Conservation (phyloP, 2,329 filamentous ascomycete genomes). For the Plectosphaerella cucumerina region DNA sequence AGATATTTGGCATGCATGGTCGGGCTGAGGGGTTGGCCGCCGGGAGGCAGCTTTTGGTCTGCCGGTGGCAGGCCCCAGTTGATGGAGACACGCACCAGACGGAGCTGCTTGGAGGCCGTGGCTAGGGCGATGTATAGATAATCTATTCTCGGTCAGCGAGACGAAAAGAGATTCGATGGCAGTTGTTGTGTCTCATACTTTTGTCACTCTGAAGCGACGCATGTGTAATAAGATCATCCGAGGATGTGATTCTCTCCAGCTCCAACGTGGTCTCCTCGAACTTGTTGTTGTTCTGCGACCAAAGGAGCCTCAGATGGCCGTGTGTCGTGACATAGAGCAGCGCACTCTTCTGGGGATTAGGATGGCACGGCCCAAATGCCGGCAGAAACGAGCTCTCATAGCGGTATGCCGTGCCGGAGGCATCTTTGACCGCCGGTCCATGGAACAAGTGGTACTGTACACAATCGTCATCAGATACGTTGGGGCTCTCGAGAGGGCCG, state of each 20-base stretch:
- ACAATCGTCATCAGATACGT: no score
- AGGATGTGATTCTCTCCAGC: constrained; percentile 66
- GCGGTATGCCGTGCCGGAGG: constrained; percentile 52
- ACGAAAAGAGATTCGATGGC: background rate
- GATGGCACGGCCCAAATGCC: constrained; percentile 69
- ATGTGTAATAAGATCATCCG: constrained; percentile 75
- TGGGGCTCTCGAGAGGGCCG: no score
- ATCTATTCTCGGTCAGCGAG: constrained; percentile 6
- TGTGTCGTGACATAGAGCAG: constrained; percentile 73
- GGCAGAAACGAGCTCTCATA: constrained; percentile 65
- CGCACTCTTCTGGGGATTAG: constrained; percentile 65
- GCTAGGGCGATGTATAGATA: constrained; percentile 44
- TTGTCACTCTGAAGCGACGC: constrained; percentile 72
- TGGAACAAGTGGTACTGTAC: constrained; percentile 40
- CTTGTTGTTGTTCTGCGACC: constrained; percentile 67
- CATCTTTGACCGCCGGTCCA: constrained; percentile 59
- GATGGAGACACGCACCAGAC: constrained; percentile 68
- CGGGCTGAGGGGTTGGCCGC: constrained; percentile 43
- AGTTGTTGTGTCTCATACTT: constrained; percentile 43
- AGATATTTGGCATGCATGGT: constrained; percentile 51
- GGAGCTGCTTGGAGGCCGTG: constrained; percentile 67
- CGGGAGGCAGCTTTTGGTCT: constrained; percentile 49
- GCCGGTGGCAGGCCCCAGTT: constrained; percentile 64
- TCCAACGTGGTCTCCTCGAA: constrained; percentile 72
- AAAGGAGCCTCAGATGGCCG: constrained; percentile 71